A percentile compares a stretch with the other conserved stretches of the same genome.
Conservation (phyloP, 331 rosid species). For the Stylosanthes scabra region DNA sequence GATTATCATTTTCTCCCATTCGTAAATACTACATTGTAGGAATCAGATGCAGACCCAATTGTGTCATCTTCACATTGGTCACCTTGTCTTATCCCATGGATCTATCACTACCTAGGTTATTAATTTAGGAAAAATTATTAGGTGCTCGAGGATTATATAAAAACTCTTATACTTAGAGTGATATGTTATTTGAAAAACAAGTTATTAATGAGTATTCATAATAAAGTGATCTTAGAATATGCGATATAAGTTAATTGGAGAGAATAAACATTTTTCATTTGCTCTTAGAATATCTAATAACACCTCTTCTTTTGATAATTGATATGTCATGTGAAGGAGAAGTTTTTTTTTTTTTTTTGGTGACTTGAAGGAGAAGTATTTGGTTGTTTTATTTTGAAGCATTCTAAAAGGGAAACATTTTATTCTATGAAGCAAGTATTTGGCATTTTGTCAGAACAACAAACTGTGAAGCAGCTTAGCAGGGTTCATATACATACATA, state of each 20-base stretch:
- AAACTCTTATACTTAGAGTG: too few species aligned
- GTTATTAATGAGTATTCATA: too few species aligned
- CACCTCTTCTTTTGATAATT: too few species aligned
- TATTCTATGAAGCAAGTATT: neutral
- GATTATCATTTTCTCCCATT: neutral
- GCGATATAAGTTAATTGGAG: too few species aligned
- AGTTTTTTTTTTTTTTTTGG: too few species aligned
- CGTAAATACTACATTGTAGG: neutral
- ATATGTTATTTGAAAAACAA: too few species aligned
- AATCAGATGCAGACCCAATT: neutral
- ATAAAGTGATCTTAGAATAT: too few species aligned
- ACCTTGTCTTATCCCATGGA: neutral
- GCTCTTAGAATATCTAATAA: too few species aligned
- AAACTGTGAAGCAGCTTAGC: neutral
- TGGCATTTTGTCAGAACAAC: neutral
- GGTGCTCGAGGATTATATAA: too few species aligned
- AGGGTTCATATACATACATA: slow-evolving; percentile 1
- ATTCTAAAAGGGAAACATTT: neutral
- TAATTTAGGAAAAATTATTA: too few species aligned
- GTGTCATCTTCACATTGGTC: slow-evolving; percentile 10
- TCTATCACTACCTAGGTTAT: neutral
- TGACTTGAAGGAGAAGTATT: neutral
- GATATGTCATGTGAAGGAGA: neutral
- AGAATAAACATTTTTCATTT: too few species aligned
- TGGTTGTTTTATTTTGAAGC: neutral